These are phyloP conservation scores for Ophiocordyceps robertsii DNA, from an alignment of 2,329 filamentous ascomycete species.

Conservation along the genomic window DNA sequence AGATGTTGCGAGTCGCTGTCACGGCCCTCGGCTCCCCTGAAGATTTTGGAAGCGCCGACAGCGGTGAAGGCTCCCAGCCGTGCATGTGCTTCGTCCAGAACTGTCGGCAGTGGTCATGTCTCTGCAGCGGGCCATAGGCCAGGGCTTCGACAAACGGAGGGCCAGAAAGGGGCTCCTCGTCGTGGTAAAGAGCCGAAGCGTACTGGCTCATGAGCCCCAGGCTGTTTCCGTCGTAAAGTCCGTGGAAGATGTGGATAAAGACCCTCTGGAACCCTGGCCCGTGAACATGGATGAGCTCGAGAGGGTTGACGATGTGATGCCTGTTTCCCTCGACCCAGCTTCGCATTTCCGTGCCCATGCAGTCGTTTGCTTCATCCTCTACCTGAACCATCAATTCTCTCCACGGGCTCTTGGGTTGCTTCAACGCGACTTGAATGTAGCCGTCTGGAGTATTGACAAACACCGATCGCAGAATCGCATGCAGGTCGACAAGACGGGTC, in stretches of 20 bases:
- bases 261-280: constrained; percentile 24
- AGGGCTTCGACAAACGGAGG: constrained; percentile 55
- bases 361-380: constrained; percentile 15
- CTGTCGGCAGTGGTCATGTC: constrained; percentile 21
- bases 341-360: constrained; percentile 21
- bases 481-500: constrained; percentile 31
- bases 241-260: constrained; percentile 66
- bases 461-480: constrained; percentile 56
- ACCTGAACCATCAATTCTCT: constrained; percentile 15
- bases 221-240: constrained; percentile 74
- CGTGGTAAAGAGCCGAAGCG: constrained; percentile 23
- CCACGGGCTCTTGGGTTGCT: constrained; percentile 29
- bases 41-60: constrained; percentile 4
- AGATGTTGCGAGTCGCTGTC: constrained; percentile 12
- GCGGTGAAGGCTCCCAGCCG: constrained; percentile 10
- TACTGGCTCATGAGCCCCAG: constrained; percentile 52
- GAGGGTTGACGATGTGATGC: constrained; percentile 32
- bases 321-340: constrained; percentile 43
- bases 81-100: constrained; percentile 58
- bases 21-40: not conserved
- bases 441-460: constrained; percentile 66
- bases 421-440: constrained; percentile 58
- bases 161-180: constrained; percentile 13
- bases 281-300: constrained; percentile 33
- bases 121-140: constrained; percentile 52